phyloP scores from a whole-genome alignment of 164 flowering plant species.

The grape (Vitis vinifera) region DNA sequence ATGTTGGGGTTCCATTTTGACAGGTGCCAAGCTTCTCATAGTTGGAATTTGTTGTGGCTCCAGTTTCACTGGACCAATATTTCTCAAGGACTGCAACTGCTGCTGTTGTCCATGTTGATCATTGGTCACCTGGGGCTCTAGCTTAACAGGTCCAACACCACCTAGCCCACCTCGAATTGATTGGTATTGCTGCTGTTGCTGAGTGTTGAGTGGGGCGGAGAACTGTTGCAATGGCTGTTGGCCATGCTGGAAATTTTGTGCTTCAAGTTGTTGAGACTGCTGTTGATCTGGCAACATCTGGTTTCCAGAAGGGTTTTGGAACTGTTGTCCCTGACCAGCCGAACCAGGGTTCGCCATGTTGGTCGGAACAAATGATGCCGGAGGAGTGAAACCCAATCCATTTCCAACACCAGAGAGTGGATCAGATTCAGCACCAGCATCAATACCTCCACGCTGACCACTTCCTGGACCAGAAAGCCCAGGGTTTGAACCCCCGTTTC shows the following conservation, averaged over 20 bases:
- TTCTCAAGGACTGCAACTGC: constrained; percentile 62
- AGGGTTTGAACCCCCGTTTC: constrained; percentile 62
- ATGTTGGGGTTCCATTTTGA: constrained; percentile 81
- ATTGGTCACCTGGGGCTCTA: constrained; percentile 65
- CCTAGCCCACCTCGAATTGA: constrained; percentile 55
- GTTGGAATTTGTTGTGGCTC: constrained; percentile 72
- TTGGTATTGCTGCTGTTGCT: constrained; percentile 59
- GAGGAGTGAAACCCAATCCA: constrained; percentile 60
- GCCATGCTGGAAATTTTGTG: constrained; percentile 67
- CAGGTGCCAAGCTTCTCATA: constrained; percentile 58
- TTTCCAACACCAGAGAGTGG: constrained; percentile 69
- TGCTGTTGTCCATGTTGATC: constrained; percentile 67
- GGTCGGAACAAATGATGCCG: constrained; percentile 47
- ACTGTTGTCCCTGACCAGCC: constrained; percentile 74
- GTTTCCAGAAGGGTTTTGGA: constrained; percentile 45
- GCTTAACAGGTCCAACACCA: constrained; percentile 67
- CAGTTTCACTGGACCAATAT: constrained; percentile 60
- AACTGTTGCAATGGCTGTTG: constrained; percentile 73
- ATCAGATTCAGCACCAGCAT: constrained; percentile 76
- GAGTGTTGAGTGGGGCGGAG: constrained; percentile 37
- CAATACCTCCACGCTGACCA: constrained; percentile 59
- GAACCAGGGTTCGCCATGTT: constrained; percentile 46
- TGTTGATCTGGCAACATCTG: constrained; percentile 66
- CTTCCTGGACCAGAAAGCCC: constrained; percentile 62
- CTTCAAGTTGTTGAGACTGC: constrained; percentile 66